Base-by-base conservation (phyloP, 768 basidiomycete genomes). In the Pulveroboletus sp. region DNA sequence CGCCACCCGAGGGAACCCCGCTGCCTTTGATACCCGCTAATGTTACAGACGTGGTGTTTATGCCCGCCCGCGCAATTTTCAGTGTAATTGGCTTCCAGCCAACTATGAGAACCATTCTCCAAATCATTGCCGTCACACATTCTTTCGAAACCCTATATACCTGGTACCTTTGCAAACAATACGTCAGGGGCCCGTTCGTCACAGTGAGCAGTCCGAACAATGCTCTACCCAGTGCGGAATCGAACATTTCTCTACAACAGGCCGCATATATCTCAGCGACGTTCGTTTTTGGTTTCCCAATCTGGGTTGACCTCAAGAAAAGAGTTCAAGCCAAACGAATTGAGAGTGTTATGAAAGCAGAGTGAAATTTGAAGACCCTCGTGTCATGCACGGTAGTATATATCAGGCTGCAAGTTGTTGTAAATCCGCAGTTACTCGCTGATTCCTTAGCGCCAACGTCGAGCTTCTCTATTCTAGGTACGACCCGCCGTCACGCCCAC, bases 341-440 rank as follows among this genome's bases (percentile, higher is more conserved):
- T 36, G 80, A 87, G 48, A 88, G 86, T 24, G 85, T 91, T 4
- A 83, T 86, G 83, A 91, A 90, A 64, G 77, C 78, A 10, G 69
- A 86, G 61, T 85, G 60, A 63, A 17, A 1, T 20, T 12, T 13
- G 22, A 17, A 13, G 14, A 32, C n/a, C 19, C n/a, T 1, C 22
- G 16, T 9, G 6, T 29, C n/a, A n/a, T 39, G 31, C 30, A 30
- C 6, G 3, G 14, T 17, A 23, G 4, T 4, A 10, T 13, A 31
- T 26, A 12, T 24, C n/a, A n/a, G n/a, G n/a, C n/a, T n/a, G n/a
- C n/a, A n/a, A n/a, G n/a, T n/a, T n/a, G n/a, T n/a, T n/a, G n/a
- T n/a, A n/a, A n/a, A n/a, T 14, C 2, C 10, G 6, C 13, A 32
- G 8, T 12, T n/a, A n/a, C n/a, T n/a, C n/a, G n/a, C n/a, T n/a